Evolutionary conservation across 2,329 filamentous ascomycete genomes (phyloP), one percentile per base, ranked within the genome.

Genomic region (Verticillium nubilum): DNA sequence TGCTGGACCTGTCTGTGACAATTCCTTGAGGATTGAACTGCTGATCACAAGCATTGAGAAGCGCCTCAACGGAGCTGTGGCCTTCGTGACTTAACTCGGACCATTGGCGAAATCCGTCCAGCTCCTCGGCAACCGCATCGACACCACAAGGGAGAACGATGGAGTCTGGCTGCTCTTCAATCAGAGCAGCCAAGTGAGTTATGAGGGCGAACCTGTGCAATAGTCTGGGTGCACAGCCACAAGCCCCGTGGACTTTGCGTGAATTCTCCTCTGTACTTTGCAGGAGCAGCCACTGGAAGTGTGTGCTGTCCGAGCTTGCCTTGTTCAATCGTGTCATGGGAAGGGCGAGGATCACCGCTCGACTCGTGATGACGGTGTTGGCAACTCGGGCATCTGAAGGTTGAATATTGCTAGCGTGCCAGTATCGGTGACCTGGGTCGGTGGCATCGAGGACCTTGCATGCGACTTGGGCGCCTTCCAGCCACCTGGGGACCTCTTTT

Each of bases 151-250:
- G 72, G 6, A 72, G 65, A 5, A 74, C 64, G 9, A 65, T 61
- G 55, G 66, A 73, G 17, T 69, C 67, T 1, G 65, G 67, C 19
- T 75, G 70, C 54, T 76, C 72, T 31, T 68, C 64, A 28, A 75
- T 56, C 12, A 71, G 67, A 4, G 73, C 69, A 23, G 73, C 67
- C 35, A 72, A 69, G 58, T 72, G 73, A 4, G 75, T 75, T 31
- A 77, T 71, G 52, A 75, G 73, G 47, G 72, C 72, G 50, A 77
- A 67, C 12, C 65, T 67, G 54, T 76, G 70, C 25, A 77, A 67
- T 4, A 77, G 64, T 47, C 70, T 73, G 57, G 74, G 75, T 0
- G 74, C 77, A 59, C 77, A 77, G 10, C 75, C 75, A 54, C 74
- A 77, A 0, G 73, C 74, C 9, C 75, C 75, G 53, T 77, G 75